Base-by-base conservation (phyloP, 2,329 filamentous ascomycete species). In the Ophiocordyceps camponoti-saundersi region DNA sequence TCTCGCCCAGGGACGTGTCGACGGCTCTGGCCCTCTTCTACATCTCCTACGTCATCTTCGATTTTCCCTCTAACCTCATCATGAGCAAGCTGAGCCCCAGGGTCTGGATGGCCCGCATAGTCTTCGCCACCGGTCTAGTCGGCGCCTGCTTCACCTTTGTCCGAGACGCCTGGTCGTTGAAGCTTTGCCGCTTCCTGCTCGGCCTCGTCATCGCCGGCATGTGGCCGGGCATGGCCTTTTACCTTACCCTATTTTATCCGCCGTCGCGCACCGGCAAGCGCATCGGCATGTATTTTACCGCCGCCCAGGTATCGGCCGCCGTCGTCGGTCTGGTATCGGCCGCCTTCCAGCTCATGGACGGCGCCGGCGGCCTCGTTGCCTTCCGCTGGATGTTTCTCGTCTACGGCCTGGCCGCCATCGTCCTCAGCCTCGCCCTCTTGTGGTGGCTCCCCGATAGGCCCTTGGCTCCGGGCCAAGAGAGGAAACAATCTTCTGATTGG, bases 161-260 rank as follows among this genome's bases (percentile, higher is more conserved):
- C 59, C 76, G 80, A 53, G 78, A 80, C 40, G 83, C 84, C 8
- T 93, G 87, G 83, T 92, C 85, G 57, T 71, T 94, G 55, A 89
- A 90, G 75, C 70, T 94, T n/a, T 72, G 95, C 26, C 80, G 88
- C 8, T 81, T 95, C 48, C 71, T 95, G 12, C 75, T 95, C 7
- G 88, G 88, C 44, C 74, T 92, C 15, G 87, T 94, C 22, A 89
- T 89, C 59, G 88, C 88, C 1, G 88, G 88, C 44, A 88, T 95
- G 82, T 95, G 88, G 88, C 88, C 88, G 0, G 88, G 88, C 45
- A 94, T 95, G 88, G 79, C 86, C 11, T 92, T 92, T 61, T 95
- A 94, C 58, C 71, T 95, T 44, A 93, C 88, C 0, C 72, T 94
- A 8, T 95, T 94, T 69, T 95, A 95, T 58, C 88, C 88, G 7